These are phyloP conservation scores for Pisolithus microcarpus DNA, from an alignment of 768 basidiomycete genomes.

Conservation along the genomic window DNA sequence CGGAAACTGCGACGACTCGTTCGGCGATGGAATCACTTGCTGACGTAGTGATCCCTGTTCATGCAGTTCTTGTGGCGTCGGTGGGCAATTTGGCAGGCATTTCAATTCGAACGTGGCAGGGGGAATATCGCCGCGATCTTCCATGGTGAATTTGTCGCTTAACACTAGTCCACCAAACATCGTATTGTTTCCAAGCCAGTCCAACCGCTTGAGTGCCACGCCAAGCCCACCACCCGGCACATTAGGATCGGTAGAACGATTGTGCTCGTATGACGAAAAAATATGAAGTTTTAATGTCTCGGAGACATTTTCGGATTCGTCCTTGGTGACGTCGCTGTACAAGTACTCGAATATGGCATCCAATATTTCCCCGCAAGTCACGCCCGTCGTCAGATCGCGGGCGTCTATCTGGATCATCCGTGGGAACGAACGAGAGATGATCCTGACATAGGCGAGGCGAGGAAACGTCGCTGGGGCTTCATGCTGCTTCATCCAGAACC, in stretches of 20 bases:
- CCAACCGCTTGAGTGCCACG: slow-evolving; percentile 55
- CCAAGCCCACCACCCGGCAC: slow-evolving; percentile 67
- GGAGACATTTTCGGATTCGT: slow-evolving; percentile 44
- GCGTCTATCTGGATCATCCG: slow-evolving; percentile 50
- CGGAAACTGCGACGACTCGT: too few relatives aligned
- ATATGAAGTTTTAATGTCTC: slow-evolving; percentile 34
- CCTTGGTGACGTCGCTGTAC: slow-evolving; percentile 41
- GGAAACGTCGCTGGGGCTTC: slow-evolving; percentile 60
- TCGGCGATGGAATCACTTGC: too few relatives aligned
- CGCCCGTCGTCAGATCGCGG: slow-evolving; percentile 38
- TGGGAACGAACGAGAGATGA: slow-evolving; percentile 49
- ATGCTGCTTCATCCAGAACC: slow-evolving; percentile 64
- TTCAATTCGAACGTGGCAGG: slow-evolving; percentile 57
- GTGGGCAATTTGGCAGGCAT: slow-evolving; percentile 40
- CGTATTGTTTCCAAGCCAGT: slow-evolving; percentile 54
- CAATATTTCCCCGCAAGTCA: slow-evolving; percentile 62
- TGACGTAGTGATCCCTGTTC: slow-evolving; percentile 25
- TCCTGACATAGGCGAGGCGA: slow-evolving; percentile 41
- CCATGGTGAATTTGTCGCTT: slow-evolving; percentile 38
- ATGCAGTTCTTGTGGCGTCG: slow-evolving; percentile 43
- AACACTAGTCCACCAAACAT: slow-evolving; percentile 56
- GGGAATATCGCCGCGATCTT: slow-evolving; percentile 39
- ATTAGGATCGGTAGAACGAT: slow-evolving; percentile 54
- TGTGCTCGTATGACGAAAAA: slow-evolving; percentile 50
- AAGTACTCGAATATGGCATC: slow-evolving; percentile 47